Conservation (phyloP, 441 rosid genomes). For the Corymbia citriodora region DNA sequence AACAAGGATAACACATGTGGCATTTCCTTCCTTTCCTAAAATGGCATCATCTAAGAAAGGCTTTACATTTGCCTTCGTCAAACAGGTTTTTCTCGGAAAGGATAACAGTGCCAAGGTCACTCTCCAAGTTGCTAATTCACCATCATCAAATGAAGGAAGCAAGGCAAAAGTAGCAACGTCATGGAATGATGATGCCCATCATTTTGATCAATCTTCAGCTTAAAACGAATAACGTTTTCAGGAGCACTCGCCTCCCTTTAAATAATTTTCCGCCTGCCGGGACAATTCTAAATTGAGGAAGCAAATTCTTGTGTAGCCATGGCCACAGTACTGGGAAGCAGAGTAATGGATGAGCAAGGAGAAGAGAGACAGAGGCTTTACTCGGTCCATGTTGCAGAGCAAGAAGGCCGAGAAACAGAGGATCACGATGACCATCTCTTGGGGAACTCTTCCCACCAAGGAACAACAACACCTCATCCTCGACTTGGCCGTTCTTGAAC, state of each 20-base stretch:
- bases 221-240: neutral
- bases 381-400: constrained; percentile 95
- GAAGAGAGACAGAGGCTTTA: constrained; percentile 19
- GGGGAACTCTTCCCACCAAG: constrained; percentile 88
- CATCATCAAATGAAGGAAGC: neutral
- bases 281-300: neutral
- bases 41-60: neutral
- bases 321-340: neutral
- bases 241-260: neutral
- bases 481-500: constrained; percentile 14
- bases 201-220: neutral
- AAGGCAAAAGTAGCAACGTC: neutral
- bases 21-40: neutral
- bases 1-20: neutral
- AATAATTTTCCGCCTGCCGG: neutral
- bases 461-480: constrained; percentile 15
- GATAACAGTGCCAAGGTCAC: neutral
- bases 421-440: constrained; percentile 81
- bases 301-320: neutral
- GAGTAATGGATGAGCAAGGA: neutral
- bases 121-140: neutral
- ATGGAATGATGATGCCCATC: neutral
- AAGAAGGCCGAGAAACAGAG: constrained; percentile 86
- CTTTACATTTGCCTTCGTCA: neutral
- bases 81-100: neutral